Base-by-base conservation (phyloP, 257 asterid species). In the Capsicum chinense region DNA sequence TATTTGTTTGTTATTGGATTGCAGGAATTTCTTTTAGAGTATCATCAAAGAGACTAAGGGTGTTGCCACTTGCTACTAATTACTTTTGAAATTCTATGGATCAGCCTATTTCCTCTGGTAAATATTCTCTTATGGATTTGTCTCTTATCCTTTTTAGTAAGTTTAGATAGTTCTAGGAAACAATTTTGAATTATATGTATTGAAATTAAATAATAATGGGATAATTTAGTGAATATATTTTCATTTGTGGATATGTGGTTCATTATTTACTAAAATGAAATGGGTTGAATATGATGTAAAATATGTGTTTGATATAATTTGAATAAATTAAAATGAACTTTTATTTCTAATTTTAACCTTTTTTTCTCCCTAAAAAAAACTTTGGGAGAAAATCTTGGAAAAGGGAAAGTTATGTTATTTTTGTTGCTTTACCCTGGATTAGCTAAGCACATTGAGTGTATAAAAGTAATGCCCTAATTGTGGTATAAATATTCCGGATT, bases 11-110 rank as follows among this genome's bases (percentile, higher is more conserved):
- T 74, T 73, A 6, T 74, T 74, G 7, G 17, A 76, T 76, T 76
- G 1, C 81, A 76, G 81, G 81, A 76, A 76, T 52, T 76, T 76
- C 7, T 52, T 74, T 74, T 19, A 73, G 62, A 50, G 12, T 21
- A 74, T 50, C 33, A 33, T 14, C 6, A 68, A 69, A 69, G 67
- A 60, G 19, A 60, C 3, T 9, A 62, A n/a, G 19, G 68, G 37
- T 58, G 21, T 58, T 58, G 63, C 21, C 16, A 58, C 26, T 58
- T 58, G 63, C 21, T 58, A 58, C 26, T 16, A 58, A 58, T 16
- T 16, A 10, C 63, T 58, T 58, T 12, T 11, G 19, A 67, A 67
- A 5, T 5, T 44, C 7, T 58, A 56, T 58, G 56, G 56, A 62
- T 56, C n/a, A 79, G 69, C 37, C 83, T 17, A 26, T 79, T 12